These are phyloP conservation scores for Aspergillus brunneoviolaceus DNA, from an alignment of 2,329 filamentous ascomycete genomes.

Conservation along the genomic window DNA sequence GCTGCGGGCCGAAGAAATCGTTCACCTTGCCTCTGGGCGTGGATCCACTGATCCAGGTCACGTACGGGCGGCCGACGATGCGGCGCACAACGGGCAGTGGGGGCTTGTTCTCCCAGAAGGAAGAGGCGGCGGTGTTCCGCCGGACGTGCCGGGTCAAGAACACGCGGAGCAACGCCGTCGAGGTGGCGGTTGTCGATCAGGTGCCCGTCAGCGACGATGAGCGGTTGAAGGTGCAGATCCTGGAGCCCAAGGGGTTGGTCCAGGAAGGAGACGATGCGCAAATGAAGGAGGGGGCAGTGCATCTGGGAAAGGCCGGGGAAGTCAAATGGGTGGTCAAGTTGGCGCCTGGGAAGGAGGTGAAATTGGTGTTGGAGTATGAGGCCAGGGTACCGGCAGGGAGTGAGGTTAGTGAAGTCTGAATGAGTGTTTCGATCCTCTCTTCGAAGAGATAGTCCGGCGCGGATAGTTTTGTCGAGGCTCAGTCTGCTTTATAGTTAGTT, in stretches of 20 bases:
- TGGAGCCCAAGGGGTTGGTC: constrained; percentile 29
- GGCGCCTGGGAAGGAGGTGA: constrained; percentile 58
- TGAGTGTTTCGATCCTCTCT: too few relatives aligned
- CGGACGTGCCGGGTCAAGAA: constrained; percentile 34
- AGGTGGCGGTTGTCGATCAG: constrained; percentile 33
- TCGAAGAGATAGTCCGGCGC: not conserved
- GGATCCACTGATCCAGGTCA: constrained; percentile 32
- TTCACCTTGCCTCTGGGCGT: constrained; percentile 35
- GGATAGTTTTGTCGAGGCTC: not conserved
- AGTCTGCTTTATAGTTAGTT: not conserved
- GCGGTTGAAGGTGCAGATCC: constrained; percentile 28
- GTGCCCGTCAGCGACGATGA: constrained; percentile 35
- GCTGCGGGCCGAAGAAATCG: constrained; percentile 27
- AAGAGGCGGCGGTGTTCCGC: constrained; percentile 31
- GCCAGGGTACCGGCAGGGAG: constrained; percentile 52
- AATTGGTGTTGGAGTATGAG: constrained; percentile 62
- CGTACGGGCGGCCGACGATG: constrained; percentile 31
- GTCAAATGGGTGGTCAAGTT: constrained; percentile 60
- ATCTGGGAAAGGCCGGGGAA: constrained; percentile 58
- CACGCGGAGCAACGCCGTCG: constrained; percentile 28
- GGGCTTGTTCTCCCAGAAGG: constrained; percentile 31
- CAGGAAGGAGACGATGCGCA: constrained; percentile 28
- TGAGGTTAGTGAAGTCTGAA: constrained; percentile 13
- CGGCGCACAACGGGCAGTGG: constrained; percentile 20
- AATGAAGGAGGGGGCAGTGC: constrained; percentile 49